phyloP scores from a whole-genome alignment of 352 stramenopile species.

The Globisporangium splendens region DNA sequence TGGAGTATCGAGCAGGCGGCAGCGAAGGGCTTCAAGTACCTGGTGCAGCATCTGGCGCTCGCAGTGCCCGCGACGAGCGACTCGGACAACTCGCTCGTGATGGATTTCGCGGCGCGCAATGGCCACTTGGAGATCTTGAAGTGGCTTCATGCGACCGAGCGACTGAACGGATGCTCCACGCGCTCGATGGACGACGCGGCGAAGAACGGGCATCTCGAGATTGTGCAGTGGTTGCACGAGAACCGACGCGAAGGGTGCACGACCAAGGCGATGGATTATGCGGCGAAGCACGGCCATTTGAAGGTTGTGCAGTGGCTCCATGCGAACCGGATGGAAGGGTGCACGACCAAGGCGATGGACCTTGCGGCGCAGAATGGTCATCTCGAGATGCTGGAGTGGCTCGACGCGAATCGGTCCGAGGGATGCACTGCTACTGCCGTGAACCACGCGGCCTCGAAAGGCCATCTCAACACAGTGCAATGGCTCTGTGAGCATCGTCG shows the following conservation, averaged over 20 bases:
- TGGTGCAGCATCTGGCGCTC: slow-evolving; percentile 65
- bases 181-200: slow-evolving; percentile 55
- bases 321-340: slow-evolving; percentile 34
- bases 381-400: slow-evolving; percentile 60
- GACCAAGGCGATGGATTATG: slow-evolving; percentile 60
- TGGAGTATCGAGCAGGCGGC: slow-evolving; percentile 69
- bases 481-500: slow-evolving; percentile 52
- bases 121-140: slow-evolving; percentile 67
- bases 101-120: slow-evolving; percentile 70
- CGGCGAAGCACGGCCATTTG: slow-evolving; percentile 52
- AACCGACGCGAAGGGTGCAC: slow-evolving; percentile 59
- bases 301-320: slow-evolving; percentile 59
- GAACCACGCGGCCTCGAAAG: slow-evolving; percentile 50
- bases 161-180: slow-evolving; percentile 47
- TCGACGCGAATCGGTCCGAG: slow-evolving; percentile 58
- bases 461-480: slow-evolving; percentile 51
- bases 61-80: slow-evolving; percentile 19
- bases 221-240: slow-evolving; percentile 58
- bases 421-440: slow-evolving; percentile 67
- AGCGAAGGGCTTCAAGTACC: slow-evolving; percentile 52
- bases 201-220: slow-evolving; percentile 47
- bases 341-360: slow-evolving; percentile 61
- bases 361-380: slow-evolving; percentile 59
- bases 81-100: slow-evolving; percentile 46
- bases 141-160: slow-evolving; percentile 44